Evolutionary conservation across 371 early-diverging fungal species (phyloP).

Genomic region (Circinella umbellata): DNA sequence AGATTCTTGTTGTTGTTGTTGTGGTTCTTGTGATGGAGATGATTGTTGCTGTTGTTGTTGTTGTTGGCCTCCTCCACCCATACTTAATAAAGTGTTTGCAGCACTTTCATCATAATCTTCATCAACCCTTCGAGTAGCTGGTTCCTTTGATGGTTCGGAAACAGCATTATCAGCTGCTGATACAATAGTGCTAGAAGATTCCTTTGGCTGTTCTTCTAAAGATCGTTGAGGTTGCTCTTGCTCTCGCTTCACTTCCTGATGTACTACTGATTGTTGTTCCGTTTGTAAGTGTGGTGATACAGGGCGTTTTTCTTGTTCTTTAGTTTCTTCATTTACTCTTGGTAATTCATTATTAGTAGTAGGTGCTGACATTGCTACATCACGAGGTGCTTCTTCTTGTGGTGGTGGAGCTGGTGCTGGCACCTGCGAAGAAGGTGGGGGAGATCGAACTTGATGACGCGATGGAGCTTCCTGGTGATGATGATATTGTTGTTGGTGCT

Average conservation of each 20-base stretch:
- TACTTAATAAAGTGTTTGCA: conserved; percentile 28
- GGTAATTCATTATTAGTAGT: background rate
- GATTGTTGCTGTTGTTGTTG: conserved; percentile 10
- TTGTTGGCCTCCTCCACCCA: conserved; percentile 17
- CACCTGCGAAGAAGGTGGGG: conserved; percentile 8
- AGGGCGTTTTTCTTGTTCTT: background rate
- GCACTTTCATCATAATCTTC: conserved; percentile 32
- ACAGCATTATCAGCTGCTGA: background rate
- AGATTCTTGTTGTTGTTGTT: conserved; percentile 13
- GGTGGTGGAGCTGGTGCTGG: conserved; percentile 6
- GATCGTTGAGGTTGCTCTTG: background rate
- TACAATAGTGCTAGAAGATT: background rate
- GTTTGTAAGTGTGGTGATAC: background rate
- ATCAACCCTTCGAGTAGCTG: conserved; percentile 15
- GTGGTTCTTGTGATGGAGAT: conserved; percentile 11
- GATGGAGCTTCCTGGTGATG: conserved; percentile 11
- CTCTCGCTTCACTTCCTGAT: background rate
- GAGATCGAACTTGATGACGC: background rate
- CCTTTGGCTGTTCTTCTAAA: background rate
- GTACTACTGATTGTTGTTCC: background rate
- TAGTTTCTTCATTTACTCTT: background rate
- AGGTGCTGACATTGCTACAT: background rate
- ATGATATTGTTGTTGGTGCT: conserved; percentile 7
- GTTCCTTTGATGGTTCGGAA: background rate
- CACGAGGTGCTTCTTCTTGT: conserved; percentile 9